Conservation (phyloP, 139 green algal species). For the Limnomonas spitsbergensis region DNA sequence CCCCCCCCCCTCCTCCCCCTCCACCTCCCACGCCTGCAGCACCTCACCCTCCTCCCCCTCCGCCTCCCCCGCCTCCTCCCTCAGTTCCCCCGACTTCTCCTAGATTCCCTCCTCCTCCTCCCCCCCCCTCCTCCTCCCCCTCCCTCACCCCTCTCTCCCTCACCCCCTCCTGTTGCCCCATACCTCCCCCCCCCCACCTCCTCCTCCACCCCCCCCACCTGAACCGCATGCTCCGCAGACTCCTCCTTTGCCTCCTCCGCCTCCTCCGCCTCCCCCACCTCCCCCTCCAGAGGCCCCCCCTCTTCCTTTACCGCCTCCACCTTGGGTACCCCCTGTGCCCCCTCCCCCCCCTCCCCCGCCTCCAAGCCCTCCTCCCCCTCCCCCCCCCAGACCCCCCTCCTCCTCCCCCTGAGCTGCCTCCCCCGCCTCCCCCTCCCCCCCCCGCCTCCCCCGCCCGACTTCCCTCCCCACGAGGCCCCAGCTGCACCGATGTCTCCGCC, state of each 20-base stretch:
- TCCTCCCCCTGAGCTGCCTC: not conserved
- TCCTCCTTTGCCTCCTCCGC: not conserved
- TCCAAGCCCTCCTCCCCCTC: not conserved
- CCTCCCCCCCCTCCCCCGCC: conserved; percentile 2
- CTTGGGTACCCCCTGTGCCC: not conserved
- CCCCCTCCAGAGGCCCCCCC: not conserved
- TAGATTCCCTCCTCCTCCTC: not conserved
- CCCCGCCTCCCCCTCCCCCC: not conserved
- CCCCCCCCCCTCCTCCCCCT: no score
- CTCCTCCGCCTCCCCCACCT: not conserved
- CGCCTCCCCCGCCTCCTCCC: not conserved
- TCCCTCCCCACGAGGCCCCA: not conserved
- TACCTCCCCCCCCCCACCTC: not conserved
- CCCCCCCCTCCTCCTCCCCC: no score
- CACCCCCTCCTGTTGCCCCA: not conserved
- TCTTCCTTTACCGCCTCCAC: not conserved
- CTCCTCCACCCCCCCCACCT: not conserved
- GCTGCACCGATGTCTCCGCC: not conserved
- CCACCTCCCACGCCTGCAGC: not conserved
- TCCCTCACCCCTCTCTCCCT: no score
- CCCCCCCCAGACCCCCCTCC: not conserved
- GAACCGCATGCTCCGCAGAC: no score
- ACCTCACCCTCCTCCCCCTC: conserved; percentile 2
- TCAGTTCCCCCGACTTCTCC: not conserved
- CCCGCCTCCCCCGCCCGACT: not conserved